These are phyloP conservation scores for Pseudocohnilembus persalinus DNA, from an alignment of 169 alveolate genomes.

Conservation along the genomic window DNA sequence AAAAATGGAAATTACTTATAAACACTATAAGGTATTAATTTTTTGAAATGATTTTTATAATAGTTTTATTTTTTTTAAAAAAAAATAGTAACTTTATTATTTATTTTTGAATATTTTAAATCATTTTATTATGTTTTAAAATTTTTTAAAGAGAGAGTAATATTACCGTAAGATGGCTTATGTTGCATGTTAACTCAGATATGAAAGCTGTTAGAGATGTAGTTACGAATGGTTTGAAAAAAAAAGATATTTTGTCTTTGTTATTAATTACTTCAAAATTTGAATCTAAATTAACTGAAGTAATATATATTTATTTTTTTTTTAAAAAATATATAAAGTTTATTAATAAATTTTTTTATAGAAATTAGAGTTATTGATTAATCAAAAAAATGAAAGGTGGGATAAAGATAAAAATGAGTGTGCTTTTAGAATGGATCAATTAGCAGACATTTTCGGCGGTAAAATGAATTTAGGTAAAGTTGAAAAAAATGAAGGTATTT, in stretches of 20 bases:
- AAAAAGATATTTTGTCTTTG: slow-evolving; percentile 56
- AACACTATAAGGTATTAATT: slow-evolving; percentile 73
- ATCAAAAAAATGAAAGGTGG: slow-evolving; percentile 69
- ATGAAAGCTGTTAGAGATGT: slow-evolving; percentile 57
- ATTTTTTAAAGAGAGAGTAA: slow-evolving; percentile 69
- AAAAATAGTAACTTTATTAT: too few species aligned
- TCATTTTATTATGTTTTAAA: too few species aligned
- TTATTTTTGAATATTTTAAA: too few species aligned
- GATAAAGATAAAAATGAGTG: slow-evolving; percentile 69
- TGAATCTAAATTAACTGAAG: slow-evolving; percentile 68
- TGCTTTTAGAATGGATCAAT: slow-evolving; percentile 70
- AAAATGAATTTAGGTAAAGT: slow-evolving; percentile 63
- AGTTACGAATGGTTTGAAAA: slow-evolving; percentile 35
- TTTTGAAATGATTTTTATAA: too few species aligned
- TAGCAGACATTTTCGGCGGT: slow-evolving; percentile 79
- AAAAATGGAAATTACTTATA: slow-evolving; percentile 63
- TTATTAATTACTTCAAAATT: slow-evolving; percentile 70
- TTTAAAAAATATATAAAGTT: neutral
- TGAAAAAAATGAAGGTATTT: slow-evolving; percentile 61
- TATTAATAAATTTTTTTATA: neutral
- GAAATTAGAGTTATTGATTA: slow-evolving; percentile 58
- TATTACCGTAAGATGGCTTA: slow-evolving; percentile 79
- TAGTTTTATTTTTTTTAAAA: too few species aligned
- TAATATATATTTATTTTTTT: neutral
- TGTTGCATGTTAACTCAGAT: slow-evolving; percentile 69